phyloP scores from a whole-genome alignment of 1,284 basidiomycete species.

The Ustilago curta region DNA sequence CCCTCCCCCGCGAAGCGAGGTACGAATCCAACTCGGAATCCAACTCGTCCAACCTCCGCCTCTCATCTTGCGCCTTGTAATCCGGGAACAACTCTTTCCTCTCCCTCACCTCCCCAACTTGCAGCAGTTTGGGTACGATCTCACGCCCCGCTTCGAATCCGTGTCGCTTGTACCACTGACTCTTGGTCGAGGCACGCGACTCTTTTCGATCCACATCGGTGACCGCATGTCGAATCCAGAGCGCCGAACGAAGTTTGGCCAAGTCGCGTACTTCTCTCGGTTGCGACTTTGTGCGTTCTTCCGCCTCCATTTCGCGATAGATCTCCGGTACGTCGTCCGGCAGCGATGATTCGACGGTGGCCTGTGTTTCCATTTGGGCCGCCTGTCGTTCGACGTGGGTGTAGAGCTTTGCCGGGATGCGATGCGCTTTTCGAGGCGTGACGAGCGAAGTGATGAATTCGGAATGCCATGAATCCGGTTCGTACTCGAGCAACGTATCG shows the following conservation, averaged over 20 bases:
- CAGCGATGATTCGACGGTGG: conserved; percentile 28
- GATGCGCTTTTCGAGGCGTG: conserved; percentile 48
- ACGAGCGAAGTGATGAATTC: conserved; percentile 48
- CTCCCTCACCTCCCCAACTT: conserved; percentile 54
- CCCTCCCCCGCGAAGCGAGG: conserved; percentile 7
- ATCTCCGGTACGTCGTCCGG: conserved; percentile 64
- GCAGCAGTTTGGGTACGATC: conserved; percentile 62
- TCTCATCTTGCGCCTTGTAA: conserved; percentile 19
- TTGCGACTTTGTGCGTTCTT: conserved; percentile 38
- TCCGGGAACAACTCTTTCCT: conserved; percentile 50
- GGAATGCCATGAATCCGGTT: conserved; percentile 40
- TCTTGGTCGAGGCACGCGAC: conserved; percentile 44
- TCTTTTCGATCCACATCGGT: conserved; percentile 59
- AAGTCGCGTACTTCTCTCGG: conserved; percentile 34
- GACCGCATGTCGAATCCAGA: conserved; percentile 61
- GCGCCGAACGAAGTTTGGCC: conserved; percentile 37
- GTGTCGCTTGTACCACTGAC: conserved; percentile 66
- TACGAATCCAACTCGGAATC: conserved; percentile 43
- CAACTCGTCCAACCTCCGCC: conserved; percentile 38
- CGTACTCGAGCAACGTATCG: conserved; percentile 32
- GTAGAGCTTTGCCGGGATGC: conserved; percentile 60
- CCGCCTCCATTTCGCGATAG: conserved; percentile 65
- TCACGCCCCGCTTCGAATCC: conserved; percentile 65
- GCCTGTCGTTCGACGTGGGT: conserved; percentile 59
- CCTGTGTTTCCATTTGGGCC: conserved; percentile 13